These are phyloP conservation scores for Flammula alnicola DNA, from an alignment of 1,284 basidiomycete species.

Conservation along the genomic window DNA sequence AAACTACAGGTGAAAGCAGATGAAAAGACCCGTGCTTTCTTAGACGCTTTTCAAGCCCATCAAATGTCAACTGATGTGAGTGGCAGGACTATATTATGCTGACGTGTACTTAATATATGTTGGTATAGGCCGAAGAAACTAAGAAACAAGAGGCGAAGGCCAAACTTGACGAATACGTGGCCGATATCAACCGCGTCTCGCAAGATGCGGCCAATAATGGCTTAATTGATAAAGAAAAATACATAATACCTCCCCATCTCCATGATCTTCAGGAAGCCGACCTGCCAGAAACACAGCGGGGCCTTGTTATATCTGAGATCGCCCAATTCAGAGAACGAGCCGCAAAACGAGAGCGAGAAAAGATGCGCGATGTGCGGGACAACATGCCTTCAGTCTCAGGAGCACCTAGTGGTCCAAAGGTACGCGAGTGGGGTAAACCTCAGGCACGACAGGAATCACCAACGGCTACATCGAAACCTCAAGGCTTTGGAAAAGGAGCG, in stretches of 20 bases:
- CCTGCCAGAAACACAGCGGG: conserved; percentile 93
- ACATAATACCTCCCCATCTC: conserved; percentile 91
- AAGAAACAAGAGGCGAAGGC: conserved; percentile 56
- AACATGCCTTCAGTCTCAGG: conserved; percentile 49
- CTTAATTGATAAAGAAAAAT: conserved; percentile 76
- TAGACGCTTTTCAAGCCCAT: conserved; percentile 83
- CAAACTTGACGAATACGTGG: conserved; percentile 59
- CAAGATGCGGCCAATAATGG: conserved; percentile 71
- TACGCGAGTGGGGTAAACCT: conserved; percentile 76
- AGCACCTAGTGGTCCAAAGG: conserved; percentile 72
- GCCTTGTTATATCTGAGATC: conserved; percentile 92
- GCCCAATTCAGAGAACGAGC: conserved; percentile 90
- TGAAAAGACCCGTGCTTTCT: conserved; percentile 86
- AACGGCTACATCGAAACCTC: conserved; percentile 37
- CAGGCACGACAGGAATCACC: conserved; percentile 43
- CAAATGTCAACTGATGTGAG: conserved; percentile 80
- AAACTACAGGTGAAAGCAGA: conserved; percentile 82
- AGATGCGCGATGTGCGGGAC: conserved; percentile 73
- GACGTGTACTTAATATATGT: background rate
- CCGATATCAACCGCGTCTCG: conserved; percentile 64
- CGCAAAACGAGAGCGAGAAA: conserved; percentile 85
- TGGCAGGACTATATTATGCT: conserved; percentile 8
- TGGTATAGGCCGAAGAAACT: conserved; percentile 62
- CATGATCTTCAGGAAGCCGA: conserved; percentile 95
- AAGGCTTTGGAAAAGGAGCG: conserved; percentile 64